Percentiles rank a stretch among this genome's conserved stretches.
Evolutionary conservation across 108 stramenopile species (phyloP).

Genomic region (Seminavis robusta): DNA sequence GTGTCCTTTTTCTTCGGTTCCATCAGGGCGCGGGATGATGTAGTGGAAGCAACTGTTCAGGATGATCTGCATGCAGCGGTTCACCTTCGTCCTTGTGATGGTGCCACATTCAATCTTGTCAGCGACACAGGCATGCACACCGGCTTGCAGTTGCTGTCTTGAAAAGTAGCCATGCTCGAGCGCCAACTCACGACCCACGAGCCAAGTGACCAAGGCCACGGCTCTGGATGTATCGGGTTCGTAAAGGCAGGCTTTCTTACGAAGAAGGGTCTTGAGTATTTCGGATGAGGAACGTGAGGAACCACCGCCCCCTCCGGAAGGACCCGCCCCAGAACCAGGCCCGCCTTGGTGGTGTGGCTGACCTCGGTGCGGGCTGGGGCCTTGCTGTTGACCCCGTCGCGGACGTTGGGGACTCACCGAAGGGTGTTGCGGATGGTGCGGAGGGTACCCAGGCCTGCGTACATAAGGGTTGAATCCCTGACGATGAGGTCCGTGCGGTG

Average conservation of each 20-base stretch:
- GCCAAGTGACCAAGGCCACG: constrained; percentile 83
- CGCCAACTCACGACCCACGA: constrained; percentile 76
- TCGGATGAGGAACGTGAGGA: constrained; percentile 62
- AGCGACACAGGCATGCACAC: constrained; percentile 80
- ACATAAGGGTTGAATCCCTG: background rate
- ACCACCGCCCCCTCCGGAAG: too few species aligned
- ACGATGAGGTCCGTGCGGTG: too few species aligned
- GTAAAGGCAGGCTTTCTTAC: constrained; percentile 88
- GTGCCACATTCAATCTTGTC: constrained; percentile 67
- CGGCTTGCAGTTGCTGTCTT: constrained; percentile 79
- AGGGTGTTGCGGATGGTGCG: background rate
- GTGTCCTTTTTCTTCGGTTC: constrained; percentile 77
- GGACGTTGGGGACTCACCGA: background rate
- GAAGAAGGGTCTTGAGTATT: constrained; percentile 80
- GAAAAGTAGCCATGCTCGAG: constrained; percentile 77
- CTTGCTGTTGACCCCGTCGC: background rate
- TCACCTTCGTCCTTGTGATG: constrained; percentile 87
- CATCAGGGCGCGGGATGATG: constrained; percentile 83
- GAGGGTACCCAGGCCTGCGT: background rate
- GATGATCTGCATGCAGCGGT: constrained; percentile 91
- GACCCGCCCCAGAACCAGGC: too few species aligned
- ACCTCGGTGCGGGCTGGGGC: background rate
- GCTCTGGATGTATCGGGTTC: constrained; percentile 84
- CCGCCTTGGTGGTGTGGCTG: constrained; percentile 14
- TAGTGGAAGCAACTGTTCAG: constrained; percentile 91